These are phyloP conservation scores for Phoma sp. DNA, from an alignment of 2,329 filamentous ascomycete species.

Conservation along the genomic window DNA sequence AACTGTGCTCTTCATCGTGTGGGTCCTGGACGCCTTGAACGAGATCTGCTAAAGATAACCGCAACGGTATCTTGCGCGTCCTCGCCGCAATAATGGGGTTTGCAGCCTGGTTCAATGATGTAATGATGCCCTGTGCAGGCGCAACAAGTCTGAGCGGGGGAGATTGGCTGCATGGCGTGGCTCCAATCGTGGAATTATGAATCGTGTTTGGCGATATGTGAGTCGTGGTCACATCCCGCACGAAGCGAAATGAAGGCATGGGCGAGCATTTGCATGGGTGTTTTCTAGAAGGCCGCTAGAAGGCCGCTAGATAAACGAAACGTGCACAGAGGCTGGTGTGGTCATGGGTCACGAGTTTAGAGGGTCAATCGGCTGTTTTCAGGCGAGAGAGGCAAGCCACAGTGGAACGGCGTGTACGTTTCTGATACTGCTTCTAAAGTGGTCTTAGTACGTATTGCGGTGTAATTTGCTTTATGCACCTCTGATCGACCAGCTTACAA, in stretches of 20 bases:
- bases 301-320: conserved; percentile 37
- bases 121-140: conserved; percentile 19
- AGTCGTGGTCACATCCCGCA: conserved; percentile 19
- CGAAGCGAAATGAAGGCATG: conserved; percentile 33
- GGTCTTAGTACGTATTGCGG: conserved; percentile 1
- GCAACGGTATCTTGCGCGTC: conserved; percentile 7
- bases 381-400: conserved; percentile 21
- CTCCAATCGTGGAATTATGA: conserved; percentile 16
- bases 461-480: conserved; percentile 13
- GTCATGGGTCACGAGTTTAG: conserved; percentile 13
- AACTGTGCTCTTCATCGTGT: conserved; percentile 8
- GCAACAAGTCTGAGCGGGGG: conserved; percentile 18
- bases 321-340: conserved; percentile 26
- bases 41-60: conserved; percentile 5
- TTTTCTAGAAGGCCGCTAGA: conserved; percentile 40
- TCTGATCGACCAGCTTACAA: background rate
- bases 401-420: conserved; percentile 12
- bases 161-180: conserved; percentile 14
- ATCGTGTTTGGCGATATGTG: conserved; percentile 4
- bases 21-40: conserved; percentile 14
- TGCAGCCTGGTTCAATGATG: conserved; percentile 23
- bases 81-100: conserved; percentile 15
- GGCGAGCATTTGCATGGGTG: conserved; percentile 30
- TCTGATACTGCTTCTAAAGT: conserved; percentile 13
- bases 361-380: conserved; percentile 19